phyloP scores from a whole-genome alignment of 352 stramenopile genomes.

The Phytopythium montanum region DNA sequence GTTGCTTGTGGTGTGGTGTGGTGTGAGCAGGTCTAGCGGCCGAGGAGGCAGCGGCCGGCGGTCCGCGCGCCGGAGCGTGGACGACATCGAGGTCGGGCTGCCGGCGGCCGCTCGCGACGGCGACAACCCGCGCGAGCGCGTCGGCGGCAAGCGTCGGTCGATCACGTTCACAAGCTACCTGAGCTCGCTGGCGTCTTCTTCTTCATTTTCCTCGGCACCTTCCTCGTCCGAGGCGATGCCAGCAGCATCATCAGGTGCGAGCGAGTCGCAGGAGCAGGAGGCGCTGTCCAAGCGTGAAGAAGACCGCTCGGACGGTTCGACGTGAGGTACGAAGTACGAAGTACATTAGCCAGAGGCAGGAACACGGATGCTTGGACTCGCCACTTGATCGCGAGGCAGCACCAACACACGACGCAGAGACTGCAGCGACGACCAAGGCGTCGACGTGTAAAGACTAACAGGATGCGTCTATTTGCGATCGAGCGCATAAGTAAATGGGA shows the following conservation, averaged over 20 bases:
- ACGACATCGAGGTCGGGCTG: conserved; percentile 78
- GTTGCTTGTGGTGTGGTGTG: conserved; percentile 8
- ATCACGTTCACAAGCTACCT: conserved; percentile 74
- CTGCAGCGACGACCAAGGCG: background rate
- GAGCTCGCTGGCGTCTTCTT: background rate
- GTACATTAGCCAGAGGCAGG: background rate
- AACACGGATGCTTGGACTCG: background rate
- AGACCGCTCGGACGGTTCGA: background rate
- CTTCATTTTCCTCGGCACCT: background rate
- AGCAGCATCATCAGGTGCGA: background rate
- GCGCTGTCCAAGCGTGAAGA: background rate
- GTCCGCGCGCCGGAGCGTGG: conserved; percentile 40
- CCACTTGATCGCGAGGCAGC: background rate
- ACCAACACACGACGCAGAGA: background rate
- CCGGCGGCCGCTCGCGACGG: conserved; percentile 37
- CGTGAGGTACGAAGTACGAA: too few species aligned
- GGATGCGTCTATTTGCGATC: conserved; percentile 2
- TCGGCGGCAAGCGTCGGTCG: conserved; percentile 55
- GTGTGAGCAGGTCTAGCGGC: conserved; percentile 11
- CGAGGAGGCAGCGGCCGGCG: conserved; percentile 10
- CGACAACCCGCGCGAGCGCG: conserved; percentile 39
- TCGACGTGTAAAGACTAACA: background rate
- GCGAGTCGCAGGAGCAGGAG: conserved; percentile 1
- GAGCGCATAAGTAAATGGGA: background rate
- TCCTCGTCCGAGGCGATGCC: background rate